These are phyloP conservation scores for Plantago ovata DNA, from an alignment of 257 asterid genomes.

Conservation along the genomic window DNA sequence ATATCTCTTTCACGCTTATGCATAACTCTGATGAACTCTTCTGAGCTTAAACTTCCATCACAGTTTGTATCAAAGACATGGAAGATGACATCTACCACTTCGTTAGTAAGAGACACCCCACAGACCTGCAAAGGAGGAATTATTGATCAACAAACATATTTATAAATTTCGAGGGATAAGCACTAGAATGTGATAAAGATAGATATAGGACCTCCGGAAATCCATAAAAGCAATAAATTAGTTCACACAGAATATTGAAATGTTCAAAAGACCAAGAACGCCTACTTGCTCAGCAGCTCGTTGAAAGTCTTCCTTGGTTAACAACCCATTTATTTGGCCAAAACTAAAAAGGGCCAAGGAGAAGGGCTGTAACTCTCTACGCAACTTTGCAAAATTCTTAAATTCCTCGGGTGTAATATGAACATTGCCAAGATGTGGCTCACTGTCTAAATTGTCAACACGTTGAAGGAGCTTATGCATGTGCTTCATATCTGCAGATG, in stretches of 20 bases:
- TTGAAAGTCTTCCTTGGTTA: slow-evolving; percentile 65
- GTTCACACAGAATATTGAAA: slow-evolving; percentile 6
- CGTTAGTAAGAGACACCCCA: slow-evolving; percentile 55
- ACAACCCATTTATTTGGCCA: slow-evolving; percentile 66
- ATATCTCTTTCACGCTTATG: slow-evolving; percentile 70
- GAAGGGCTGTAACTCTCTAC: slow-evolving; percentile 66
- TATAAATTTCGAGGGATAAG: neutral
- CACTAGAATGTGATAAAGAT: neutral
- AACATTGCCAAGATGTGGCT: slow-evolving; percentile 40
- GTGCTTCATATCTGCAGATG: slow-evolving; percentile 82
- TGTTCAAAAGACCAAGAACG: neutral
- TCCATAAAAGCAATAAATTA: neutral
- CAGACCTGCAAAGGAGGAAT: slow-evolving; percentile 53
- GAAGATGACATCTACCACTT: slow-evolving; percentile 60
- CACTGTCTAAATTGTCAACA: slow-evolving; percentile 56
- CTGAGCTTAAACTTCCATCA: slow-evolving; percentile 65
- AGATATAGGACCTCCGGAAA: neutral
- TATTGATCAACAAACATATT: slow-evolving; percentile 14
- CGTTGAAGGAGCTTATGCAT: slow-evolving; percentile 59
- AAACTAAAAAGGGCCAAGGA: slow-evolving; percentile 77
- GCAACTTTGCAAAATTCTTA: slow-evolving; percentile 61
- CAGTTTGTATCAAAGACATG: slow-evolving; percentile 66
- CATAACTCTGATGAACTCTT: slow-evolving; percentile 72
- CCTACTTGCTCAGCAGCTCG: slow-evolving; percentile 87
- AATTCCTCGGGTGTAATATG: slow-evolving; percentile 72